Base-by-base conservation (phyloP, 257 asterid species). In the Capsicum chinense region DNA sequence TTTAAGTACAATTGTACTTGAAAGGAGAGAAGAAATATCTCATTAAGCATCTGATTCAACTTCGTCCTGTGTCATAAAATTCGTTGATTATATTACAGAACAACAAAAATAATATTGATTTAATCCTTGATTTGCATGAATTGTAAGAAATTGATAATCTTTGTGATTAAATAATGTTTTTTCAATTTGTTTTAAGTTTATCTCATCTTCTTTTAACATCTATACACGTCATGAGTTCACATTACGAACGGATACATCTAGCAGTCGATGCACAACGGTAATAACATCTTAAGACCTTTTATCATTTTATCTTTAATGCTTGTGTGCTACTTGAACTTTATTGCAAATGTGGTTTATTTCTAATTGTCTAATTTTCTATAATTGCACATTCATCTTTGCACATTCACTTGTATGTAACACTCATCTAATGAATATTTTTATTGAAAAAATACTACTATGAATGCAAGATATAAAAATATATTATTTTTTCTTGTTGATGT, bases 21-120 rank as follows among this genome's bases (percentile, higher is more conserved):
- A 67, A 64, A 64, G 48, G 74, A 67, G 6, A 14, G 74, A 67
- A 50, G 12, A 37, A 67, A 67, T 67, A 63, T 63, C 68, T 21
- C 42, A 5, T 63, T 63, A 2, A 63, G 14, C 6, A 67, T 67
- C 6, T 67, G 19, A 67, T 35, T 48, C 74, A 66, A 66, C 35
- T 66, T 66, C 48, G 10, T 67, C 42, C 6, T 48, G 48, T 64
- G 4, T 2, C 71, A 11, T 26, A 26, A 64, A 26, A 12, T 64
- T 11, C 17, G 35, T 33, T 9, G 2, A 13, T 67, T 67, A 35
- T 6, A 13, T 6, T 67, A 48, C 48, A 67, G 11, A 67, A 13
- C 10, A 67, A 8, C 35, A 67, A 16, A 16, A 5, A 12, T 14
- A 67, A 10, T 52, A 9, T 10, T 10, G 14, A 3, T 2, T 52